Evolutionary conservation across 805 yeast genomes (phyloP).

Genomic region (Cyberlindnera japonica): DNA sequence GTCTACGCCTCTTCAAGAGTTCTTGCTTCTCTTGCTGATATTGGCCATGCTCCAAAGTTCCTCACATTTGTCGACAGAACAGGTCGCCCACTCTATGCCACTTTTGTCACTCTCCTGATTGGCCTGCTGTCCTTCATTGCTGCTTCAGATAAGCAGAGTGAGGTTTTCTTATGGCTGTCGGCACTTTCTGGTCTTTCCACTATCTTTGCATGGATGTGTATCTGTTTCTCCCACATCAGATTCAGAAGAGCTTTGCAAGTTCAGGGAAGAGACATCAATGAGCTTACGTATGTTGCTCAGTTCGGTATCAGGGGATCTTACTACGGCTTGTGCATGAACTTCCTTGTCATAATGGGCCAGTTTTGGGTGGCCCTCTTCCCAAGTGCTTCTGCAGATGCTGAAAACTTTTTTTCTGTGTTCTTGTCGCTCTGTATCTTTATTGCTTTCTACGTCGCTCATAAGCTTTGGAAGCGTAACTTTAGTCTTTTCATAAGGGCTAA

Average conservation of each 20-base stretch:
- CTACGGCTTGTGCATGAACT: constrained; percentile 55
- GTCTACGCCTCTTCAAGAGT: constrained; percentile 69
- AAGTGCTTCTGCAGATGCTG: constrained; percentile 48
- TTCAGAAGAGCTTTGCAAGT: constrained; percentile 59
- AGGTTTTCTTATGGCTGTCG: constrained; percentile 60
- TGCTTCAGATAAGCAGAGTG: constrained; percentile 47
- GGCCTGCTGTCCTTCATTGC: constrained; percentile 60
- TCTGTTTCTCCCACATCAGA: constrained; percentile 56
- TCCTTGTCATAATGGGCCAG: constrained; percentile 65
- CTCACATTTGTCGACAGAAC: constrained; percentile 59
- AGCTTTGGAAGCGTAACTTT: constrained; percentile 46
- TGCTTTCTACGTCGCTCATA: constrained; percentile 54
- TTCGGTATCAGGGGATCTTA: constrained; percentile 66
- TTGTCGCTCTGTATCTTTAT: constrained; percentile 62
- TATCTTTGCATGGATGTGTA: constrained; percentile 60
- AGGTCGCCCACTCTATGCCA: constrained; percentile 65
- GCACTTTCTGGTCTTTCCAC: constrained; percentile 63
- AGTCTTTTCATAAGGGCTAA: constrained; percentile 38
- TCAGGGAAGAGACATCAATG: constrained; percentile 62
- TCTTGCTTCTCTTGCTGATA: constrained; percentile 56
- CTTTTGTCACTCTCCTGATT: constrained; percentile 45
- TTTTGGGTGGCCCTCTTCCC: constrained; percentile 85
- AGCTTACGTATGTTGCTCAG: constrained; percentile 63
- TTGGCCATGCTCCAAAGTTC: constrained; percentile 57
- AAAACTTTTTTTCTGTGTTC: constrained; percentile 60